Evolutionary conservation across 176 grass and related monocot species (phyloP).

Genomic region (Bolboschoenus planiculmis): DNA sequence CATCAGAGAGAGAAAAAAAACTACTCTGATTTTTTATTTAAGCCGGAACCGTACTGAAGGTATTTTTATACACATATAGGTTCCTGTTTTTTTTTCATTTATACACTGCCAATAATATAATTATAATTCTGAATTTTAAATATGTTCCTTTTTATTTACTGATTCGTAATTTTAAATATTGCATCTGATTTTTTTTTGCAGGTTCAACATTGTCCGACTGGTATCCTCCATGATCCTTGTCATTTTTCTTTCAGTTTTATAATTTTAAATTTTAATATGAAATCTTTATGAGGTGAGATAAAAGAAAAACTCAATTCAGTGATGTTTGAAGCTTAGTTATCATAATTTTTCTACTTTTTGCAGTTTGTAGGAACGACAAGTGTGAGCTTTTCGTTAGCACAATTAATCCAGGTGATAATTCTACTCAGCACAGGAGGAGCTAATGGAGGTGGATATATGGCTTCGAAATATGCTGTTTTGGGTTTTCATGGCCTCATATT

Average conservation of each 20-base stretch:
- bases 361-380: slow-evolving; percentile 63
- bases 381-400: slow-evolving; percentile 58
- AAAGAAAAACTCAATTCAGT: background rate
- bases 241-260: background rate
- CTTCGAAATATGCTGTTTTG: slow-evolving; percentile 62
- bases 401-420: slow-evolving; percentile 67
- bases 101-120: too few relatives aligned
- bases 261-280: too few relatives aligned
- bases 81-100: too few relatives aligned
- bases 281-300: too few relatives aligned
- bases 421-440: slow-evolving; percentile 55
- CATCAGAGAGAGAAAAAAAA: too few relatives aligned
- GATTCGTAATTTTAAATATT: too few relatives aligned
- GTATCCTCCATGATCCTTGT: background rate
- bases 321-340: background rate
- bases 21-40: too few relatives aligned
- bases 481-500: slow-evolving; percentile 43
- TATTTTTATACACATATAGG: too few relatives aligned
- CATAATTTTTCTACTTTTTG: background rate
- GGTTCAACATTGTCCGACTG: slow-evolving; percentile 50
- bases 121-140: too few relatives aligned
- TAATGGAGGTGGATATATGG: slow-evolving; percentile 56
- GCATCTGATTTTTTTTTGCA: too few relatives aligned
- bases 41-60: too few relatives aligned
- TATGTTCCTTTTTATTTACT: too few relatives aligned